Conservation (phyloP, 2,329 filamentous ascomycete species). For the Trichoderma sp. region DNA sequence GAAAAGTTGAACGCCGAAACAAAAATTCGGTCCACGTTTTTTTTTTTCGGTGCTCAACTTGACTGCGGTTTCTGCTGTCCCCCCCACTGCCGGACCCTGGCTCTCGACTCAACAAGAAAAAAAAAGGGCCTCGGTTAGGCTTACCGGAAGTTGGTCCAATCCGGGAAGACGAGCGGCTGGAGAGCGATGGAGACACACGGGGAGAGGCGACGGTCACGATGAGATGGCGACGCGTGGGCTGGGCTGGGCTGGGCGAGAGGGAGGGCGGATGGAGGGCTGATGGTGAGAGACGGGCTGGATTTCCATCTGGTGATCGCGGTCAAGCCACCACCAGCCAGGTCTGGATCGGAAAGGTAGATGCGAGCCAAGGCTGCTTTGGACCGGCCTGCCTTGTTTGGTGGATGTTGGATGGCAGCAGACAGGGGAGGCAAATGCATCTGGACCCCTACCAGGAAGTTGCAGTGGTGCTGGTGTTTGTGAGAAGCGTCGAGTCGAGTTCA, state of each 20-base stretch:
- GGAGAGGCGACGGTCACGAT: background rate
- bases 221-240: background rate
- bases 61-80: background rate
- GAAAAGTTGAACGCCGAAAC: background rate
- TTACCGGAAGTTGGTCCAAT: slow-evolving; percentile 1
- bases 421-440: background rate
- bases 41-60: background rate
- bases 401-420: background rate
- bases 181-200: background rate
- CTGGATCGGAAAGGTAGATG: background rate
- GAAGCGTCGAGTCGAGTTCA: background rate
- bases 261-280: background rate
- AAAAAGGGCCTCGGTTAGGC: slow-evolving; percentile 2
- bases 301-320: slow-evolving; percentile 1
- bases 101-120: background rate
- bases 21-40: background rate
- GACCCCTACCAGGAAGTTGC: background rate
- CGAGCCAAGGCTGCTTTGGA: background rate
- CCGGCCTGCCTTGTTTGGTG: slow-evolving; percentile 2
- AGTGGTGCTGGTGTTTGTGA: background rate
- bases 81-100: background rate
- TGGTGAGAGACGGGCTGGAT: background rate
- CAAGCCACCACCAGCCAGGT: background rate
- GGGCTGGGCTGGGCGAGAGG: background rate
- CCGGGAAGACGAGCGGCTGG: background rate